Base-by-base conservation (phyloP, 768 basidiomycete species). In the Boletus subcaerulescens region DNA sequence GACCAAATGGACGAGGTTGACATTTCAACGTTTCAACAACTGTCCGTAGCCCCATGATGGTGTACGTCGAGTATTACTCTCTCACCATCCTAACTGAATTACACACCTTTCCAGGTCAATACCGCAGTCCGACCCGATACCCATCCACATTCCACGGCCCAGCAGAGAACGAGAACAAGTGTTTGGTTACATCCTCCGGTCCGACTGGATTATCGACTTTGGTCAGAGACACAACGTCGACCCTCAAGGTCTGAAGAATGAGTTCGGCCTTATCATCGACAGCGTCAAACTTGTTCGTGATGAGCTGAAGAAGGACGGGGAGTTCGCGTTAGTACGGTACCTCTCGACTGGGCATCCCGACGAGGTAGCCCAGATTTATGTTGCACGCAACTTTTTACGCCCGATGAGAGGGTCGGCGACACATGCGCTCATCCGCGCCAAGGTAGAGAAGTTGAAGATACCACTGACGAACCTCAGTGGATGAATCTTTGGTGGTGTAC, bases 391-490 rank as follows among this genome's bases (percentile, higher is more conserved):
- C 42, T 51, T 10, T 14, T 1, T 9, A 0, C 15, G 5, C 50
- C 42, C 0, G 2, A 44, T 51, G 33, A 26, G 7, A 26, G 22
- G 33, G 13, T 36, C 13, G 11, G 36, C 15, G 13, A 18, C 4
- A 0, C 6, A 1, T 13, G 17, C 5, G 8, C 11, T 26, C 3
- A 2, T 44, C 20, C 7, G 1, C 5, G 17, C 15, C 5, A 36
- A 36, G 17, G 50, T 44, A n/a, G 42, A 51, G 24, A 51, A 44
- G 33, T 22, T 51, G 33, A 44, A 43, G 42, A 38, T 20, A 51
- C 42, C 24, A 36, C 50, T 2, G 24, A 35, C 3, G 32, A 43
- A 0, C 41, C 32, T 24, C 5, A n/a, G 22, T 50, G 41, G 41
- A 35, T 43, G 15, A 13, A 24, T 11, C 1, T 17, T 22, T 43